These are phyloP conservation scores for Didymella arachidicola DNA, from an alignment of 2,329 filamentous ascomycete genomes.

Conservation along the genomic window DNA sequence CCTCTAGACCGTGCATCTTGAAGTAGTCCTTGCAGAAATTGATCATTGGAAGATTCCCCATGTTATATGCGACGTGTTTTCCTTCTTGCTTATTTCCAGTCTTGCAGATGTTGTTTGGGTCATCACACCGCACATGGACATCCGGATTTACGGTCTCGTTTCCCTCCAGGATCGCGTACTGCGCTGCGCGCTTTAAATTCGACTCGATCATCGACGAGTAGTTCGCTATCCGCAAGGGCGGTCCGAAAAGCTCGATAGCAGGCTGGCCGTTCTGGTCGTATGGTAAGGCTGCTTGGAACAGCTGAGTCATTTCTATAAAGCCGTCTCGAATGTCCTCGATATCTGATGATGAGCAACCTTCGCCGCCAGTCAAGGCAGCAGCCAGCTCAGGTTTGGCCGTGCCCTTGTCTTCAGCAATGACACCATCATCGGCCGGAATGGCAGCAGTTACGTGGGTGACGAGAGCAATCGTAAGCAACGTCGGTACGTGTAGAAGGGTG, in stretches of 20 bases:
- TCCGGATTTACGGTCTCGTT: conserved; percentile 37
- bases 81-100: conserved; percentile 41
- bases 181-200: conserved; percentile 41
- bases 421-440: conserved; percentile 28
- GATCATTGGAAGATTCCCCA: conserved; percentile 47
- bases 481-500: conserved; percentile 33
- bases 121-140: conserved; percentile 47
- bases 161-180: conserved; percentile 39
- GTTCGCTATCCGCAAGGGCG: conserved; percentile 31
- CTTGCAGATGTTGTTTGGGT: conserved; percentile 40
- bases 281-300: conserved; percentile 38
- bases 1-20: conserved; percentile 34
- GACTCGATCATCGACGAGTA: conserved; percentile 40
- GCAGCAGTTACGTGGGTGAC: conserved; percentile 36
- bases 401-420: conserved; percentile 38
- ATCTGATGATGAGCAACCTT: conserved; percentile 38
- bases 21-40: conserved; percentile 47
- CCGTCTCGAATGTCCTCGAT: conserved; percentile 39
- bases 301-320: conserved; percentile 44
- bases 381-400: conserved; percentile 27
- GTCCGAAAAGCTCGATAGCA: conserved; percentile 42
- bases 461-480: conserved; percentile 30
- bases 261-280: conserved; percentile 35
- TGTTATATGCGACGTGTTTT: conserved; percentile 44
- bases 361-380: conserved; percentile 41